Evolutionary conservation across 371 early-diverging fungal species (phyloP).

Genomic region (Mucor sp.): DNA sequence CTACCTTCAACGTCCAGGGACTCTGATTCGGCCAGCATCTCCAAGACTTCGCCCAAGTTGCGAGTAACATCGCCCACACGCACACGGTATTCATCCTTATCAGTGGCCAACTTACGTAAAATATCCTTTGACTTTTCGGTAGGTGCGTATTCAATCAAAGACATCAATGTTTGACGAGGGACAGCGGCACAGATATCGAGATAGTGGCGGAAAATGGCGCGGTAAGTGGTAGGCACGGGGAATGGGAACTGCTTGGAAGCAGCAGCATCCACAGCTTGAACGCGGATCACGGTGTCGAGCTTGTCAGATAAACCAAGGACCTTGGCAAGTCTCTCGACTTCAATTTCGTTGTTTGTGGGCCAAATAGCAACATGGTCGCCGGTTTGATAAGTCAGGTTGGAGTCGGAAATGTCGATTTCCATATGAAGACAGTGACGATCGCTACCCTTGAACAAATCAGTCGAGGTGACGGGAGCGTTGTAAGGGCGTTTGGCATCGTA

Average conservation of each 20-base stretch:
- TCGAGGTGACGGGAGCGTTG: constrained; percentile 64
- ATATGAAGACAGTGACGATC: constrained; percentile 90
- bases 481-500: constrained; percentile 86
- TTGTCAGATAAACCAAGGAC: constrained; percentile 67
- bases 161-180: constrained; percentile 65
- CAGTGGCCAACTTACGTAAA: constrained; percentile 63
- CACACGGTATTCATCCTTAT: constrained; percentile 71
- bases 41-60: constrained; percentile 70
- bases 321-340: constrained; percentile 67
- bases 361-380: constrained; percentile 97
- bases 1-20: constrained; percentile 25
- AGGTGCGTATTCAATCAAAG: constrained; percentile 61
- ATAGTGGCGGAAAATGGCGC: constrained; percentile 88
- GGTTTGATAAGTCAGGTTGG: constrained; percentile 81
- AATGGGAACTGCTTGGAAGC: constrained; percentile 80
- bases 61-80: constrained; percentile 63
- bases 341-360: constrained; percentile 82
- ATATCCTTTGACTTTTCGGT: constrained; percentile 53
- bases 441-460: constrained; percentile 66
- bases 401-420: constrained; percentile 85
- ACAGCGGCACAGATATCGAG: constrained; percentile 81
- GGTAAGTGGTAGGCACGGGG: constrained; percentile 87
- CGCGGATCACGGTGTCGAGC: constrained; percentile 64
- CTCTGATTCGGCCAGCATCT: constrained; percentile 26
- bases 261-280: constrained; percentile 65